Conservation (phyloP, 139 green algal species). For the Zygnema circumcarinatum region DNA sequence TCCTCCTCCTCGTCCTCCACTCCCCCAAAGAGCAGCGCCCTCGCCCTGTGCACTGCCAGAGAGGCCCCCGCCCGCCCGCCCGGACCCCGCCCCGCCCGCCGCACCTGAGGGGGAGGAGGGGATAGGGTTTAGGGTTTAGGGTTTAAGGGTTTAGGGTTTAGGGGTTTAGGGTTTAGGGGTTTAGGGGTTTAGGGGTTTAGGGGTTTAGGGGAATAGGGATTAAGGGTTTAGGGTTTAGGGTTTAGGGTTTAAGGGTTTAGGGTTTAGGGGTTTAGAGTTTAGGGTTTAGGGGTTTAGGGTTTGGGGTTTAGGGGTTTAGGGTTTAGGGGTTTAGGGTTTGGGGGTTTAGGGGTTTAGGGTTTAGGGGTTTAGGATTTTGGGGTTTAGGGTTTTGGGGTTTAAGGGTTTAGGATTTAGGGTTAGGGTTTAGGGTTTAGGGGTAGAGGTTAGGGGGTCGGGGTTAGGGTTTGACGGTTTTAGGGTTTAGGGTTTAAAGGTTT, state of each 20-base stretch:
- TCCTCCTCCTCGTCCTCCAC: conserved; percentile 74
- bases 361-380: no score
- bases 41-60: conserved; percentile 75
- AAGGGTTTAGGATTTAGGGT: no score
- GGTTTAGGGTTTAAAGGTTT: no score
- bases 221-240: not conserved
- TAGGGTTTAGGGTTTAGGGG: not conserved
- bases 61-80: conserved; percentile 77
- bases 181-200: not conserved
- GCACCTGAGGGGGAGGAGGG: conserved; percentile 55
- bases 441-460: conserved; percentile 9
- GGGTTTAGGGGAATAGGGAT: not conserved
- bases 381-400: no score
- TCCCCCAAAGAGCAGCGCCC: conserved; percentile 90
- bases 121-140: not conserved
- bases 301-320: not conserved
- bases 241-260: not conserved
- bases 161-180: no score
- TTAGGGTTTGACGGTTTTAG: no score
- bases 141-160: no score
- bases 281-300: not conserved
- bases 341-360: not conserved
- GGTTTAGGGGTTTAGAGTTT: not conserved
- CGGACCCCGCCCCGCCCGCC: conserved; percentile 87
- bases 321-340: not conserved